Percentiles rank a stretch among this genome's conserved stretches.
phyloP scores from a whole-genome alignment of 2,329 filamentous ascomycete species.

The Emergomyces orientalis region DNA sequence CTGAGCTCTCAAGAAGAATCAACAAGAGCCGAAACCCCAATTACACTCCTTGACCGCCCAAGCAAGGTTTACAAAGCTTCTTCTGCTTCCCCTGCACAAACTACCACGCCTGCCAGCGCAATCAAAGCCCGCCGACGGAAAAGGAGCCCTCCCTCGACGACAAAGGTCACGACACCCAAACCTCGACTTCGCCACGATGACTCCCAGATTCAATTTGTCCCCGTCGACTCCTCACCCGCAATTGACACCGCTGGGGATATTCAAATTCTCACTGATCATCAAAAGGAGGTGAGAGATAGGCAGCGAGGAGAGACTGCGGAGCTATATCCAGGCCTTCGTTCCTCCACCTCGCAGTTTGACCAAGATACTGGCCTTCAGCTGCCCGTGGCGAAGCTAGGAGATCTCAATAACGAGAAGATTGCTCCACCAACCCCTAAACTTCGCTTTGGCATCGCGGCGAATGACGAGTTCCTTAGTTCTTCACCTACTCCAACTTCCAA shows the following conservation, averaged over 20 bases:
- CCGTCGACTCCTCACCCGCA: conserved; percentile 53
- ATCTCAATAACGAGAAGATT: conserved; percentile 20
- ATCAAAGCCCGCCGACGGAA: conserved; percentile 12
- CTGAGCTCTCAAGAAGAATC: conserved; percentile 44
- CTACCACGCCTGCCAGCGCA: not conserved
- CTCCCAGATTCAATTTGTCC: conserved; percentile 69
- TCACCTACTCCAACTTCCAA: conserved; percentile 44
- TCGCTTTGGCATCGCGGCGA: conserved; percentile 26
- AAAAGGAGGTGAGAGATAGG: conserved; percentile 65
- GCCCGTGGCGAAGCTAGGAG: conserved; percentile 3
- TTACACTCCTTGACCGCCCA: not conserved
- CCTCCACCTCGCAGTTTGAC: conserved; percentile 24
- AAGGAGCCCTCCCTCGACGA: conserved; percentile 18
- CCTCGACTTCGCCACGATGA: conserved; percentile 63
- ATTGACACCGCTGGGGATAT: conserved; percentile 47
- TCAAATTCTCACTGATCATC: conserved; percentile 67
- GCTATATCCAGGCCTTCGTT: conserved; percentile 60
- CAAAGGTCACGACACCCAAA: conserved; percentile 34
- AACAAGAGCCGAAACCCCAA: conserved; percentile 15
- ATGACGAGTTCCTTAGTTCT: conserved; percentile 42
- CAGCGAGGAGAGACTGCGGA: conserved; percentile 55
- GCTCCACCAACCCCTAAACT: conserved; percentile 36
- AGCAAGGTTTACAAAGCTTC: conserved; percentile 4
- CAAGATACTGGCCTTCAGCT: not conserved
- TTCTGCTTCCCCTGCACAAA: conserved; percentile 7